Base-by-base conservation (phyloP, 1,139 yeast species). In the Sugiyamaella grinbergsii region DNA sequence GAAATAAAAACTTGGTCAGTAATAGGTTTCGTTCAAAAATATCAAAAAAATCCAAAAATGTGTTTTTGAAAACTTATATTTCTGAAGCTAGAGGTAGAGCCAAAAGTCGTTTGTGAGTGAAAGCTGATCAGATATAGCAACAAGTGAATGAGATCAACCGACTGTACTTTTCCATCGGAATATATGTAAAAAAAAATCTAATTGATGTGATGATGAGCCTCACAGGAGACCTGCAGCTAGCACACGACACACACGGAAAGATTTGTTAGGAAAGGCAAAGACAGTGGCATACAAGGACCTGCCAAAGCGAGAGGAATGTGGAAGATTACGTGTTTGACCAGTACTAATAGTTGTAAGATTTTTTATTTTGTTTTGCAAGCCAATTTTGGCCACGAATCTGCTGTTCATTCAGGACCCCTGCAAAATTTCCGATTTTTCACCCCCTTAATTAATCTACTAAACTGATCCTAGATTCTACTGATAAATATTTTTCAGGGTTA, bases 201-300 rank as follows among this genome's bases (percentile, higher is more conserved):
- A 29, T 40, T 34, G 23, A 31, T 20, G 24, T 40, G 34, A 29
- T 28, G 38, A 41, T 41, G 45, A 41, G 45, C 45, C 45, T 41
- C 45, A 41, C 45, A 6, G 36, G 8, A 28, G 16, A 31, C 38
- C 29, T 41, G 45, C 45, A 41, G 45, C 37, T 32, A 22, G 19
- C 45, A 41, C 45, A 41, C 45, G 45, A 41, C 45, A 41, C 45
- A 18, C 18, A 31, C 15, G 13, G 11, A 29, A 33, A 31, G 34
- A 13, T 13, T 24, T 15, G 24, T 19, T 28, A 40, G 19, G 43
- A 33, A 40, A 23, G 8, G 26, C 26, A 23, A 5, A 23, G 26
- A 8, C 26, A 23, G 26, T 5, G 26, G 8, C 7, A 23, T 8
- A 23, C 8, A 23, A 23, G 5, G 8, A 23, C 7, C 26, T 5